These are phyloP conservation scores for Metarhizium anisopliae DNA, from an alignment of 2,329 filamentous ascomycete species.

Conservation along the genomic window DNA sequence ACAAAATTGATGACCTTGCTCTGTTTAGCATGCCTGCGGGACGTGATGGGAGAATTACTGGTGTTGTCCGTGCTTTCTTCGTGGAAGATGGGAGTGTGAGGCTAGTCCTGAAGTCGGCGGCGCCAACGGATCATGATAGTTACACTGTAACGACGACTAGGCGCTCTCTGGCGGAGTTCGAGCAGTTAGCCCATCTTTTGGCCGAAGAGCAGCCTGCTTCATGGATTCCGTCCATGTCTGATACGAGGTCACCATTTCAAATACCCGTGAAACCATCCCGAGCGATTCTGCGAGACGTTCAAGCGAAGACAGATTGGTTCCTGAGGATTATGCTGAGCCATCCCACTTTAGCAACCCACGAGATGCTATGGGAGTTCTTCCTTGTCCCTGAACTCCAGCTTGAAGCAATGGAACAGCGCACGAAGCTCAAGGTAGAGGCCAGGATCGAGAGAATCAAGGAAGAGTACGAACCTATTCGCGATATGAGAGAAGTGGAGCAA, in stretches of 20 bases:
- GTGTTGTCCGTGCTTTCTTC: slow-evolving; percentile 91
- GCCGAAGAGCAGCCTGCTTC: slow-evolving; percentile 88
- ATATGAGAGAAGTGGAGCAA: slow-evolving; percentile 81
- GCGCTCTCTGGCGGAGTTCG: slow-evolving; percentile 80
- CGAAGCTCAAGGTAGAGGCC: slow-evolving; percentile 74
- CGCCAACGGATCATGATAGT: slow-evolving; percentile 68
- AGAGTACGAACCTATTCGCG: slow-evolving; percentile 76
- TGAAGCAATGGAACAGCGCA: slow-evolving; percentile 82
- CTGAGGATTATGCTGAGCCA: slow-evolving; percentile 79
- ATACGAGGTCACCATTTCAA: slow-evolving; percentile 80
- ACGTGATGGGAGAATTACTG: slow-evolving; percentile 74
- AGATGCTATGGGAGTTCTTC: slow-evolving; percentile 98
- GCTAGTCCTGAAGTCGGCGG: slow-evolving; percentile 88
- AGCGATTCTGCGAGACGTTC: slow-evolving; percentile 77
- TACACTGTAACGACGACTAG: slow-evolving; percentile 94
- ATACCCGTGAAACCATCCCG: slow-evolving; percentile 87
- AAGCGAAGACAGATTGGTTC: slow-evolving; percentile 79
- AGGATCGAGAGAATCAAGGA: slow-evolving; percentile 78
- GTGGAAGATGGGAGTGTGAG: slow-evolving; percentile 93
- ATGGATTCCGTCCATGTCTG: slow-evolving; percentile 75
- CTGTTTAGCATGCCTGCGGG: slow-evolving; percentile 67
- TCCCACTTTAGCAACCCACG: slow-evolving; percentile 88
- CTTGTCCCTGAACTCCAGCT: slow-evolving; percentile 88
- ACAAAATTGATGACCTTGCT: slow-evolving; percentile 89
- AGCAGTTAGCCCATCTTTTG: slow-evolving; percentile 77